Evolutionary conservation across 129 eudicot species (phyloP).

Genomic region (Chrysanthemum lavandulifolium): DNA sequence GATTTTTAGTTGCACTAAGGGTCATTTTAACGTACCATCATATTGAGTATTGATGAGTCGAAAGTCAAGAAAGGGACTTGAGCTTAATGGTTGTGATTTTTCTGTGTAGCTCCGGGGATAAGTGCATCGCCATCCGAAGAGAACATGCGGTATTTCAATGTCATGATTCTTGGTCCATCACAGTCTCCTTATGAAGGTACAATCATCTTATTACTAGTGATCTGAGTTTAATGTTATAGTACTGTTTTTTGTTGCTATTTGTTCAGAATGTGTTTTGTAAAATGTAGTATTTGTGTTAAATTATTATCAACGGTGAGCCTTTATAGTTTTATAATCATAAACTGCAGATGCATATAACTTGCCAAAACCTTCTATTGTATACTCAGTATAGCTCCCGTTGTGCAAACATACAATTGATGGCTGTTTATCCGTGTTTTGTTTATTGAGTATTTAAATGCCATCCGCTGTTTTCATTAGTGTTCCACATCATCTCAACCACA

Average conservation of each 20-base stretch:
- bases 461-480: background rate
- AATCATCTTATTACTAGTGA: background rate
- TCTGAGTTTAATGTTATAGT: background rate
- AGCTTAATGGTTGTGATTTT: slow-evolving; percentile 18
- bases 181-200: slow-evolving; percentile 99
- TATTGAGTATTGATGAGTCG: background rate
- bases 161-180: slow-evolving; percentile 93
- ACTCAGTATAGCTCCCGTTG: background rate
- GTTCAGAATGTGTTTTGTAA: background rate
- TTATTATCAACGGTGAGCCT: background rate
- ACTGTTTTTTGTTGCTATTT: background rate
- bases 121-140: slow-evolving; percentile 98
- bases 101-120: slow-evolving; percentile 88
- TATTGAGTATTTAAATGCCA: background rate
- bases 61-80: background rate
- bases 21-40: background rate
- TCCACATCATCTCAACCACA: background rate
- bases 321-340: background rate
- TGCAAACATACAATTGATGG: background rate
- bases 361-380: background rate
- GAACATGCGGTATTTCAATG: slow-evolving; percentile 90
- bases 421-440: background rate
- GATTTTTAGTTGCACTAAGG: background rate
- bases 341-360: background rate
- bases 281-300: background rate